Percentiles rank a stretch among this genome's conserved stretches.
Conservation (phyloP, 2,329 filamentous ascomycete species). For the Penicillium sp. region DNA sequence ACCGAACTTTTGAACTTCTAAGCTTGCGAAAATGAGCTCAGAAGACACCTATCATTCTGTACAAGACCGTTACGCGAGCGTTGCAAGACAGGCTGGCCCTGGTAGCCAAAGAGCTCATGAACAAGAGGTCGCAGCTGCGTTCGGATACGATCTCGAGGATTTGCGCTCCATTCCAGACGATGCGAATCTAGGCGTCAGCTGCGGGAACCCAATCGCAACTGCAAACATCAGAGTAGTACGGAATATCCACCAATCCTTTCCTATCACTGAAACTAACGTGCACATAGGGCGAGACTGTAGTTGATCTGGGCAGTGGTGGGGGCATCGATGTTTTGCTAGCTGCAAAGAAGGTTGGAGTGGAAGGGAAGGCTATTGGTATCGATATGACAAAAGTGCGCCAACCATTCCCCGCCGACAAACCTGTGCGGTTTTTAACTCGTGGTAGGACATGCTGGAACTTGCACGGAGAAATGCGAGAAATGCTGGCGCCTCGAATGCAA, state of each 20-base stretch:
- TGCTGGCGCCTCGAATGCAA: conserved; percentile 45
- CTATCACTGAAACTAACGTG: too few relatives aligned
- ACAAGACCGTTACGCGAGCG: conserved; percentile 6
- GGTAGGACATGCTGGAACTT: conserved; percentile 57
- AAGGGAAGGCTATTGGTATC: conserved; percentile 56
- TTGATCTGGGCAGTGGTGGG: conserved; percentile 60
- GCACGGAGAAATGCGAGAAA: conserved; percentile 50
- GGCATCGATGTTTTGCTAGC: conserved; percentile 62
- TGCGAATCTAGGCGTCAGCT: conserved; percentile 57
- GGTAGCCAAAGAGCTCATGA: background rate
- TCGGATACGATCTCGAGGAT: conserved; percentile 55
- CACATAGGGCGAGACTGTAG: conserved; percentile 55
- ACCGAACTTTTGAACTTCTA: too few relatives aligned
- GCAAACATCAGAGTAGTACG: conserved; percentile 49
- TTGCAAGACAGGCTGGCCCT: conserved; percentile 1
- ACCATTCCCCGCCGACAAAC: background rate
- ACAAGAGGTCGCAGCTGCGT: conserved; percentile 48
- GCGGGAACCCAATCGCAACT: conserved; percentile 55
- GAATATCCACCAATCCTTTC: background rate
- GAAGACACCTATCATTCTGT: conserved; percentile 10
- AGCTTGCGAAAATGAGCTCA: too few relatives aligned
- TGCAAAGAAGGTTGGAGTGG: conserved; percentile 50
- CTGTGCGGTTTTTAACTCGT: too few relatives aligned
- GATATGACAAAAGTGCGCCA: conserved; percentile 59
- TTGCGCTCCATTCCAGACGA: conserved; percentile 48